Conservation (phyloP, 768 basidiomycete species). For the Termitomyces heimii region DNA sequence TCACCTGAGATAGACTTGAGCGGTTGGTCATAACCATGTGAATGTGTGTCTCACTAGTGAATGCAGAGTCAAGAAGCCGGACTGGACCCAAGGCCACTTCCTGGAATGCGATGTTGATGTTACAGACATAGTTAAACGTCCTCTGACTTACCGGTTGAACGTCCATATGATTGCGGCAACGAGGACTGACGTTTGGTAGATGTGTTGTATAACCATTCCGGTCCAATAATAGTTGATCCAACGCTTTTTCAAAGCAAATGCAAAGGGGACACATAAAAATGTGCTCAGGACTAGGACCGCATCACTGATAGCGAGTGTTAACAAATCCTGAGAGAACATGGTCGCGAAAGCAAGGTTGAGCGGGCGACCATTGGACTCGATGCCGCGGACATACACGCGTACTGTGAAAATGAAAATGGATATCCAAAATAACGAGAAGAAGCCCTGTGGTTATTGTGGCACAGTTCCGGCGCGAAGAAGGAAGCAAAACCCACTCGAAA, state of each 20-base stretch:
- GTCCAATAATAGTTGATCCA: slow-evolving; percentile 80
- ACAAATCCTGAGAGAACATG: slow-evolving; percentile 82
- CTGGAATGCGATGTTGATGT: slow-evolving; percentile 28
- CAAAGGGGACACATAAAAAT: slow-evolving; percentile 77
- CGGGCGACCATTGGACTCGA: slow-evolving; percentile 72
- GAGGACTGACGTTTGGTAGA: slow-evolving; percentile 71
- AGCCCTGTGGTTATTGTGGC: slow-evolving; percentile 51
- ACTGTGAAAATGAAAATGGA: slow-evolving; percentile 79
- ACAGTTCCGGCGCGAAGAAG: neutral
- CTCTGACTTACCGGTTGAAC: slow-evolving; percentile 58
- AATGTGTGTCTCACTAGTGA: slow-evolving; percentile 49
- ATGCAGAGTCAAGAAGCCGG: slow-evolving; percentile 84
- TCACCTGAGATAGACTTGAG: slow-evolving; percentile 35
- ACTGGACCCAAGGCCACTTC: slow-evolving; percentile 98
- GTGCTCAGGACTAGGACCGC: slow-evolving; percentile 75
- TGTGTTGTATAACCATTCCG: slow-evolving; percentile 76
- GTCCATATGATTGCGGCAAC: slow-evolving; percentile 81
- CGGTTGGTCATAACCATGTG: neutral
- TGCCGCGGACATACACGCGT: slow-evolving; percentile 70
- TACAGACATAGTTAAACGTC: neutral
- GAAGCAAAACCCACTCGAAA: slow-evolving; percentile 57
- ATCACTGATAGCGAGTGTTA: slow-evolving; percentile 80
- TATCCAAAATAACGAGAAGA: slow-evolving; percentile 94
- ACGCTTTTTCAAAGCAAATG: slow-evolving; percentile 65
- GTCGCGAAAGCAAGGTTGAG: slow-evolving; percentile 77